Evolutionary conservation across 768 basidiomycete genomes (phyloP), one percentile per base, ranked within the genome.

Genomic region (Arthromyces matolae): DNA sequence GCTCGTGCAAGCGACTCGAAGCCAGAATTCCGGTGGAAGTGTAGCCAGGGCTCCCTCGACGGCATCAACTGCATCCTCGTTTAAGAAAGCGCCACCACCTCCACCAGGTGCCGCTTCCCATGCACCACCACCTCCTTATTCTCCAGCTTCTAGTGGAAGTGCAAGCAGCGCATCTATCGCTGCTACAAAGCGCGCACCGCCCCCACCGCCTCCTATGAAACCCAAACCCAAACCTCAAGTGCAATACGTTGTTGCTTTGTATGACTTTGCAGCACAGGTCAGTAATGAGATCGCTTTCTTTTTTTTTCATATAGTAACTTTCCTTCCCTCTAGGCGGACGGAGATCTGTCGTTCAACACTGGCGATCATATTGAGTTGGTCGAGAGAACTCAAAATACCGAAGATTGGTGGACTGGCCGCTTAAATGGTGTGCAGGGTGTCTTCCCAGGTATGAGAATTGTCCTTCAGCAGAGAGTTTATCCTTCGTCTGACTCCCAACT

Each of bases 321-420:
- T 25, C 45, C 20, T 14, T 42, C 39, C 18, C 29, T 40, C 5
- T 54, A 89, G 81, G 89, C 93, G 32, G 92, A 89, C 0, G 95
- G 95, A 1, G 95, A 98, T 66, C 70, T 98, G 47, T 86, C 85
- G 1, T 98, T 98, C 72, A 81, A 75, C 52, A 80, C 82, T 13
- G 95, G 95, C 13, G 94, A 97, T 66, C 74, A 78, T 55, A 97
- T 98, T 64, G 92, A 95, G 68, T 72, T 98, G 45, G 77, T 96
- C 28, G 85, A 93, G 66, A 80, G 80, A 66, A 84, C 86, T 14
- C 79, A 78, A 6, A 93, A 83, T 59, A 62, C 84, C 22, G 91
- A 98, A 62, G 94, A 98, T 62, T 97, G 94, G 94, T 98, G 95
- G 95, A 96, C 93, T 22, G 94, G 95, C 6, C 77, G 80, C 59